phyloP scores from a whole-genome alignment of 345 rosid genomes.

The Moringa oleifera region DNA sequence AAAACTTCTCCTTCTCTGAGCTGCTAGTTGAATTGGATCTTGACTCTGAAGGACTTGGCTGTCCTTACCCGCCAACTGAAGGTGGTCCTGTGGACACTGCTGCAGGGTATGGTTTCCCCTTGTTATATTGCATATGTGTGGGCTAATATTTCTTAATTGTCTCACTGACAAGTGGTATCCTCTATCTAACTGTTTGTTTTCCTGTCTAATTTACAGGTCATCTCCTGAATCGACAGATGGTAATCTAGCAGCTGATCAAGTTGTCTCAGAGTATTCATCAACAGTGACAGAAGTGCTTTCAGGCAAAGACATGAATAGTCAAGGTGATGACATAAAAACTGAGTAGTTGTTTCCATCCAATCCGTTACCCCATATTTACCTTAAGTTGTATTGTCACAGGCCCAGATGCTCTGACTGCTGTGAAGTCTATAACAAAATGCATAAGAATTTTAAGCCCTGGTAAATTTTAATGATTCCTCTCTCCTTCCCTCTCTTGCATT shows the following conservation, averaged over 20 bases:
- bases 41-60: conserved; percentile 33
- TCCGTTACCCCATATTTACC: neutral
- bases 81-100: conserved; percentile 22
- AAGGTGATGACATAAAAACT: conserved; percentile 23
- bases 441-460: conserved; percentile 65
- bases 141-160: neutral
- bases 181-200: conserved; percentile 12
- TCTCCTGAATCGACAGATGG: conserved; percentile 43
- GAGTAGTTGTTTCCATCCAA: neutral
- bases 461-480: conserved; percentile 20
- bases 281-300: conserved; percentile 35
- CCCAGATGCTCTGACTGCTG: conserved; percentile 39
- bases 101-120: conserved; percentile 32
- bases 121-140: neutral
- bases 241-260: conserved; percentile 28
- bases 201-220: conserved; percentile 25
- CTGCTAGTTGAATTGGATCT: conserved; percentile 67
- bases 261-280: conserved; percentile 45
- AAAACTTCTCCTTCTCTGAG: conserved; percentile 59
- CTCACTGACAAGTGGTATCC: neutral
- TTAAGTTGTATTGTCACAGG: conserved; percentile 32
- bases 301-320: conserved; percentile 28
- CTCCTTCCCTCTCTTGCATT: neutral
- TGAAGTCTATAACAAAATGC: conserved; percentile 61
- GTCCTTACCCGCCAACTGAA: conserved; percentile 34